phyloP scores from a whole-genome alignment of 306 rosid species.

The Prunus armeniaca region DNA sequence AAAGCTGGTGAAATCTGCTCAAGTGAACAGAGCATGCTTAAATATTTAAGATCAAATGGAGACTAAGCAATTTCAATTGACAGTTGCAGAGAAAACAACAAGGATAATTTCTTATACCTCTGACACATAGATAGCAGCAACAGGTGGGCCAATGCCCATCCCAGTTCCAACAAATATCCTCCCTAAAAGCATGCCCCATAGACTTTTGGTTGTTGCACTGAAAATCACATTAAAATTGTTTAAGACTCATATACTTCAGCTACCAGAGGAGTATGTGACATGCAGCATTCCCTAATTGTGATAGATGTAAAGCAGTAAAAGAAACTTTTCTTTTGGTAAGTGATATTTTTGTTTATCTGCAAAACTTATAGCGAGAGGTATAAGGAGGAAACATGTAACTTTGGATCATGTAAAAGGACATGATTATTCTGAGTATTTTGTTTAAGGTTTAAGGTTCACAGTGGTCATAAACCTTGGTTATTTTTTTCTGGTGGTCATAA shows the following conservation, averaged over 20 bases:
- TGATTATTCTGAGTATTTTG: conserved; percentile 5
- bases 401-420: neutral
- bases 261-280: conserved; percentile 12
- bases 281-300: neutral
- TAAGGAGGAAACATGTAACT: neutral
- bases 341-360: neutral
- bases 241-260: neutral
- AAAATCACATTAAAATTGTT: conserved; percentile 4
- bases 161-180: conserved; percentile 82
- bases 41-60: neutral
- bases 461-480: neutral
- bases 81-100: conserved; percentile 14
- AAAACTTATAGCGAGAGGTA: neutral
- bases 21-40: conserved; percentile 19
- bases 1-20: conserved; percentile 74
- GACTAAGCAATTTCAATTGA: conserved; percentile 12
- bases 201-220: conserved; percentile 68
- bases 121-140: conserved; percentile 80
- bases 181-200: conserved; percentile 88
- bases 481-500: neutral
- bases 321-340: neutral
- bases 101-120: conserved; percentile 47
- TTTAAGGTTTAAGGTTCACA: neutral
- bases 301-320: neutral
- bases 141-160: conserved; percentile 86